Evolutionary conservation across 2,329 filamentous ascomycete genomes (phyloP), one percentile per base, ranked within the genome.

Genomic region (Phialemonium atrogriseum): DNA sequence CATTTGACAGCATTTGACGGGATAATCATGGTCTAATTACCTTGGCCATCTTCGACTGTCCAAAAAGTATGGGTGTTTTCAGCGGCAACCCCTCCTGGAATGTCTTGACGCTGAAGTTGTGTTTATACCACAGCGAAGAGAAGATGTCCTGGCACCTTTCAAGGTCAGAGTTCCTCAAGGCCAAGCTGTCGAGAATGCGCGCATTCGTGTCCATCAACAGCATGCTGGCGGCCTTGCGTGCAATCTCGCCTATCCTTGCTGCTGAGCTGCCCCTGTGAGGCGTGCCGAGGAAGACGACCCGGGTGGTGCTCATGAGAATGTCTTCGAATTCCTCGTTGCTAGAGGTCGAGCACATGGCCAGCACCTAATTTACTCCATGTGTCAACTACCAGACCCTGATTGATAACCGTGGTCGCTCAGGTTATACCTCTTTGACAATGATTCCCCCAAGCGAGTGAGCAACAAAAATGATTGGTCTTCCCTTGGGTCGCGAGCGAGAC

Each of bases 81-180:
- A 41, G 24, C 2, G 32, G 25, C 6, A 39, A 26, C 5, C 36
- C 28, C 15, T 41, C 39, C 19, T 37, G 36, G 10, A 41, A 39
- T 4, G 36, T 38, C 18, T 41, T 41, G 10, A 36, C 38, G 10
- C 25, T 15, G 15, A 41, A 39, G 7, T 17, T 13, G 12, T 41
- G 18, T 8, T 27, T 34, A 5, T 22, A 15, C 38, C 38, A 41
- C 3, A 39, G 13, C 5, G 16, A 7, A 5, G 39, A 41, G 12
- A 39, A 41, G 2, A 20, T 12, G 3, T 41, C 36, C 14, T 41
- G 39, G 10, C 30, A 38, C 11, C 39, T 24, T 5, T 35, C 33
- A 4, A 41, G 20, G 14, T 41, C 38, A 5, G 33, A 29, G 7
- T 32, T 39, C 28, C 26, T 38, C 11, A 39, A 19, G 0, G 24